Base-by-base conservation (phyloP, 2,329 filamentous ascomycete genomes). In the Penicillium sp. region DNA sequence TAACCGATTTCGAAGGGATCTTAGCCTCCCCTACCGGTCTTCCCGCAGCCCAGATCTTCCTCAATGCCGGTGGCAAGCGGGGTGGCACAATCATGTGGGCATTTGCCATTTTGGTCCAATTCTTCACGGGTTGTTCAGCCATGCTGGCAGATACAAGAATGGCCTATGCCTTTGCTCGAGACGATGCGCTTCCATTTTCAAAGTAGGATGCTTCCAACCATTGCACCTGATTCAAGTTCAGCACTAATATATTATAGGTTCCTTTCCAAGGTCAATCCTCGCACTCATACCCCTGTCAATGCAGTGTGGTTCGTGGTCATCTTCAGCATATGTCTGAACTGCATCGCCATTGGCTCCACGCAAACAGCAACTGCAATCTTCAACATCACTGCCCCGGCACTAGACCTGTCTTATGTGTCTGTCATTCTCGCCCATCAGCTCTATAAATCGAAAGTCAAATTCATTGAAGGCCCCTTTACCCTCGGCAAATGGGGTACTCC, bases 141-240 rank as follows among this genome's bases (percentile, higher is more conserved):
- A 85, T 87, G 84, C 71, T 87, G 46, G 84, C 85, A 37, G 84
- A 87, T 69, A 85, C 83, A 23, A 77, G 83, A 60, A 86, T 86
- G 82, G 82, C 82, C 1, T 86, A 83, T 69, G 84, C 84, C 2
- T 86, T 86, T 70, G 77, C 84, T 19, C 77, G 84, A 37, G 84
- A 87, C 62, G 78, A 82, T 21, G 84, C 82, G 0, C 77, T 87
- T n/a, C 84, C 84, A 1, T 85, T 86, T 61, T 86, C 84, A 3
- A 71, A 70, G 81, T 84, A 74, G 59, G 70, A 25, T 46, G 2
- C 27, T 56, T 42, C 13, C 37, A 1, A 23, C 6, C n/a, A 13
- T 50, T 15, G 5, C 35, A n/a, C 19, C 27, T 23, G 49, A 17
- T 23, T 5, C 21, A 17, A n/a, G 42, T 13, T 47, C 50, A 12